Percentiles rank a stretch among this genome's conserved stretches.
phyloP scores from a whole-genome alignment of 2,329 filamentous ascomycete species.

The Fusarium nematophilum region DNA sequence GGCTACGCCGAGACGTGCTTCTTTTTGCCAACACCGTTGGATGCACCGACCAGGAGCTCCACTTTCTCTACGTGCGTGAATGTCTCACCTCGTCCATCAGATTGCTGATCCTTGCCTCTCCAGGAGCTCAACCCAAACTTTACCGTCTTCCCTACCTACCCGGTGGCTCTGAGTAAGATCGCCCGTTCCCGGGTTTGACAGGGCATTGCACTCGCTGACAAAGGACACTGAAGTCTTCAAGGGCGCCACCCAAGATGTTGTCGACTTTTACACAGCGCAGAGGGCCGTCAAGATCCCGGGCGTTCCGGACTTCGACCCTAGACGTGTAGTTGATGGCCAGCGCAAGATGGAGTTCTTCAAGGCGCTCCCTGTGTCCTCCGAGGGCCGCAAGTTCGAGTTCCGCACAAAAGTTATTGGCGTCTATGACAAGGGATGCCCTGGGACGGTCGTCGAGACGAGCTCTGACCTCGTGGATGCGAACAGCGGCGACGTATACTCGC shows the following conservation, averaged over 20 bases:
- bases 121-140: constrained; percentile 91
- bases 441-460: constrained; percentile 84
- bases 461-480: constrained; percentile 77
- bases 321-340: constrained; percentile 84
- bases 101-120: constrained; percentile 12
- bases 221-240: constrained; percentile 74
- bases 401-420: constrained; percentile 83
- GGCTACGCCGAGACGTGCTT: constrained; percentile 88
- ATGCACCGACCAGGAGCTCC: constrained; percentile 84
- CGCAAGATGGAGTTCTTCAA: constrained; percentile 82
- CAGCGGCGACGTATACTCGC: constrained; percentile 76
- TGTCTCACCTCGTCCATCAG: constrained; percentile 1
- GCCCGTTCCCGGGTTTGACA: not conserved
- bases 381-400: constrained; percentile 79
- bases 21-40: constrained; percentile 94
- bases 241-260: constrained; percentile 77
- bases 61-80: constrained; percentile 84
- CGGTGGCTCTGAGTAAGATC: constrained; percentile 78
- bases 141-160: constrained; percentile 88
- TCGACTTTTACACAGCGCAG: constrained; percentile 84
- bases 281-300: constrained; percentile 75
- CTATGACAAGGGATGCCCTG: constrained; percentile 89
- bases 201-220: constrained; percentile 7
- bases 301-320: constrained; percentile 80
- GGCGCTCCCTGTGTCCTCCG: constrained; percentile 77